Base-by-base conservation (phyloP, 2,329 filamentous ascomycete genomes). In the Diaporthe helianthi region DNA sequence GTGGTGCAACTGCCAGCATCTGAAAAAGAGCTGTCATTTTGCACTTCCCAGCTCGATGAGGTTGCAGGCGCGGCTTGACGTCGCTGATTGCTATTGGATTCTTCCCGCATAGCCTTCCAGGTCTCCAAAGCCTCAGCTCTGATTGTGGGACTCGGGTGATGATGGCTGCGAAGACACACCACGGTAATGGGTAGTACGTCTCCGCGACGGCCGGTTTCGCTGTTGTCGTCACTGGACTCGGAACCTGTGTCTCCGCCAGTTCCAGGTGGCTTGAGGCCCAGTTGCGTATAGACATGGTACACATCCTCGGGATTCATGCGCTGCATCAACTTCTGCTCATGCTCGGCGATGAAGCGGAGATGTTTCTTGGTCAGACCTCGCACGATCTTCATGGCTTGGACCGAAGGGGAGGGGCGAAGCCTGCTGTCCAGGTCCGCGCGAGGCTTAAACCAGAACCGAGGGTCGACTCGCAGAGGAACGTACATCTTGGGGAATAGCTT, bases 141-240 rank as follows among this genome's bases (percentile, higher is more conserved):
- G 29, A 63, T 4, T 49, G 24, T 7, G 4, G 58, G 19, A 49
- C 24, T 44, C 12, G 58, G 58, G n/a, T 63, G 58, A 46, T 63
- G 58, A 63, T 63, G 44, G 58, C 58, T 63, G 41, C 58, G 58
- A 36, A 63, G n/a, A 2, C 58, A 41, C 2, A 36, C 58, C 29
- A 63, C 58, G 13, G 58, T 36, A 19, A 63, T 63, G n/a, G 58
- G 58, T 15, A 19, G 12, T 4, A 63, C 29, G 29, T 63, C 44
- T 19, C 44, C 58, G 6, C 3, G n/a, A 26, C 58, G 58, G 26
- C 36, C 33, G 10, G 41, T 12, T 17, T 63, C 58, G n/a, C 2
- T 9, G 29, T 47, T 31, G 19, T 36, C 44, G 17, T 63, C 22
- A 31, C 29, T 26, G 13, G 44, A 17, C 12, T 63, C 41, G 44